Conservation (phyloP, 2,329 filamentous ascomycete genomes). For the Aspergillus eucalypticola region DNA sequence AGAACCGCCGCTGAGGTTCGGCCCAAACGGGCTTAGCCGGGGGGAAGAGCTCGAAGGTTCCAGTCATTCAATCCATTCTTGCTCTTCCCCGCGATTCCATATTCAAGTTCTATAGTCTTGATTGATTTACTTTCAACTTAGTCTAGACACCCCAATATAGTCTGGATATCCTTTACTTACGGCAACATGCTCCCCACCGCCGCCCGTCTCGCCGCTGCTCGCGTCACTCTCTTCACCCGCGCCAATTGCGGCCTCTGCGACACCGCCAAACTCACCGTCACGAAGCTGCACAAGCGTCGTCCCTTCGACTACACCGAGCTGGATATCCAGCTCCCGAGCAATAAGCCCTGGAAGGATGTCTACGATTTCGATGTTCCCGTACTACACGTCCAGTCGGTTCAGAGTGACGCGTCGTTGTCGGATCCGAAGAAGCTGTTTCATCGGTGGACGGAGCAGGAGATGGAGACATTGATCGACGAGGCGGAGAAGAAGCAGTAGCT, state of each 20-base stretch:
- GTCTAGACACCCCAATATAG: too few species aligned
- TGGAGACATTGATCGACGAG: conserved; percentile 57
- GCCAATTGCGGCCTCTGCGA: conserved; percentile 62
- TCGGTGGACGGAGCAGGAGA: conserved; percentile 59
- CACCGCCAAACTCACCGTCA: conserved; percentile 59
- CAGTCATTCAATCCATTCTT: conserved; percentile 23
- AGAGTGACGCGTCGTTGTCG: conserved; percentile 54
- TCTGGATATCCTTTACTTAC: too few species aligned
- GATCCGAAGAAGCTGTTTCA: conserved; percentile 64
- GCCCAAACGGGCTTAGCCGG: conserved; percentile 37
- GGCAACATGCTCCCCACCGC: conserved; percentile 33
- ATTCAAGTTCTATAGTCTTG: background rate
- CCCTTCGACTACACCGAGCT: conserved; percentile 60
- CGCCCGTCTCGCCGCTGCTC: conserved; percentile 34
- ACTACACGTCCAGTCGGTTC: conserved; percentile 57
- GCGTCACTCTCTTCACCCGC: conserved; percentile 63
- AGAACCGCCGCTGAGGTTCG: conserved; percentile 14
- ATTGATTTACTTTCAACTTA: background rate
- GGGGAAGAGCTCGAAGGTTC: conserved; percentile 44
- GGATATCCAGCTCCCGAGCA: conserved; percentile 57
- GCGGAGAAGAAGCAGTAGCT: conserved; percentile 31
- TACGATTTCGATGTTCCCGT: conserved; percentile 68
- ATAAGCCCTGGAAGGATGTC: conserved; percentile 59
- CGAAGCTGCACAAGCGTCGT: conserved; percentile 54
- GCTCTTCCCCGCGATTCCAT: conserved; percentile 1